Conservation (phyloP, 345 rosid genomes). For the Acer saccharum region DNA sequence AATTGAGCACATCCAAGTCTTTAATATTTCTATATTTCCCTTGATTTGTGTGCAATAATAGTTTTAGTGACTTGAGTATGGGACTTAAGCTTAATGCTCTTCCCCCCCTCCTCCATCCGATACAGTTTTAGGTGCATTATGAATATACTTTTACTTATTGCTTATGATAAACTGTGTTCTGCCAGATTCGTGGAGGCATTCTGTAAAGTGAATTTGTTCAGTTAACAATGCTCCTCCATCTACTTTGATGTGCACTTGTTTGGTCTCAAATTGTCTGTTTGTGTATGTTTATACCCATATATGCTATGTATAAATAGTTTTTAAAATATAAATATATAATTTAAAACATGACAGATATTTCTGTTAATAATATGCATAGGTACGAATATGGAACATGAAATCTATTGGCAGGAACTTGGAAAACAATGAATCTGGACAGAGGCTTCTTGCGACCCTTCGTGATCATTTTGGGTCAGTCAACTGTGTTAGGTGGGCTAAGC, state of each 20-base stretch:
- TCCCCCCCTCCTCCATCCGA: not conserved
- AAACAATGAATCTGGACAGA: constrained; percentile 57
- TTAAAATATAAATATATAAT: not conserved
- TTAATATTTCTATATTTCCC: not conserved
- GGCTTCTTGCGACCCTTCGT: constrained; percentile 95
- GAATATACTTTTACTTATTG: not conserved
- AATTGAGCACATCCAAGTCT: not conserved
- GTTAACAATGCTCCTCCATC: not conserved
- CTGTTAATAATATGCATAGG: constrained; percentile 42
- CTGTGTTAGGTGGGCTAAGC: constrained; percentile 99
- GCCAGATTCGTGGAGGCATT: not conserved
- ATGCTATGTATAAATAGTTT: not conserved
- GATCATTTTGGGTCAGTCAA: constrained; percentile 99
- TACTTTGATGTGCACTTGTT: not conserved
- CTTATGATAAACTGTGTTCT: not conserved
- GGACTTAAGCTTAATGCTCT: not conserved
- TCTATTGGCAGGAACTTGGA: constrained; percentile 67
- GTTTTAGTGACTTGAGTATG: not conserved
- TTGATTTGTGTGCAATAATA: not conserved
- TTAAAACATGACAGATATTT: not conserved
- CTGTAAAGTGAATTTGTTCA: not conserved
- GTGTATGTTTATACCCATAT: not conserved
- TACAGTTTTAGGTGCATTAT: not conserved
- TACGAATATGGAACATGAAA: constrained; percentile 93
- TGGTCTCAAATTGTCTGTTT: not conserved